Evolutionary conservation across 192 early-diverging fungal genomes (phyloP), one percentile per base, ranked within the genome.

Genomic region (Coemansia sp.): DNA sequence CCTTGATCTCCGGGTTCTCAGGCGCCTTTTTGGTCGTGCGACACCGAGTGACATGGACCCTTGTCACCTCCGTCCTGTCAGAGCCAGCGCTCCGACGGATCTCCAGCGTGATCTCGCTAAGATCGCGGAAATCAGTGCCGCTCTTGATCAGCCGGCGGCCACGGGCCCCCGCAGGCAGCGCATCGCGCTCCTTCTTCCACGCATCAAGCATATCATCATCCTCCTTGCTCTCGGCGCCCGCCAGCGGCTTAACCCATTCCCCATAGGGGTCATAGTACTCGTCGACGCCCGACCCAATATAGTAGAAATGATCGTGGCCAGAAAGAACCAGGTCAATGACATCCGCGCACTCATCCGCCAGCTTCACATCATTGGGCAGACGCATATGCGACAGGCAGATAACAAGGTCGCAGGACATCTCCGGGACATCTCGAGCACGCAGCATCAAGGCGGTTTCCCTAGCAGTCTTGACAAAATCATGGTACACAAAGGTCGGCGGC

Each of bases 351-450:
- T 62, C 55, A 39, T 67, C 71, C 7, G 82, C 82, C 20, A 90
- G 62, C 54, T 71, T 79, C 24, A 85, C 69, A 65, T 90, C 88
- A 66, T 88, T 87, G 18, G 82, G 84, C n/a, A 89, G 61, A 0
- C 89, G 82, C 83, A 87, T 89, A 58, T 90, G 89, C 32, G 89
- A 85, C 42, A 90, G 62, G n/a, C 88, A 88, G 39, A 90, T 68
- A 24, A 90, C 85, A 24, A 90, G 24, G 46, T 89, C 86, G 28
- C 84, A 85, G 0, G 74, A 60, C 66, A 84, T 78, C 19, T 72
- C 56, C 1, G 66, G 55, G 47, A 72, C 72, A 14, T 27, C 34
- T 18, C 42, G 56, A 4, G 65, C 29, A 7, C 66, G 68, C 25
- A 90, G 54, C 59, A 19, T 53, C 6, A 28, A 16, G 13, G 83